Evolutionary conservation across 306 rosid species (phyloP).

Genomic region (Begonia loranthoides): DNA sequence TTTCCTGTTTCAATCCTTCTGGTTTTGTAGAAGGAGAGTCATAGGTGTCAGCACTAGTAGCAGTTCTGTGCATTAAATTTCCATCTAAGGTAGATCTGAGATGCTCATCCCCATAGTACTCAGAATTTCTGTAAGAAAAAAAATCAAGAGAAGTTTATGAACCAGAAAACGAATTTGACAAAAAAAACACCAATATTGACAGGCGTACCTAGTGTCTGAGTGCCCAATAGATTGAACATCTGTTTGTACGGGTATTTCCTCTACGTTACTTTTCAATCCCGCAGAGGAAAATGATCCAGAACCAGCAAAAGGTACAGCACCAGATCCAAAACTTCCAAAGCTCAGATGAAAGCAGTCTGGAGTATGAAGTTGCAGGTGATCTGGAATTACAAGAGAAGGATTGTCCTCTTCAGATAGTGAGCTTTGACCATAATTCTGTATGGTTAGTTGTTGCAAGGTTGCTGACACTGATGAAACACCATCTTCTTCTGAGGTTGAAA

Average conservation of each 20-base stretch:
- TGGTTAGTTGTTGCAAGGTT: conserved; percentile 54
- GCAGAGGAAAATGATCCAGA: conserved; percentile 32
- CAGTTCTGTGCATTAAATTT: conserved; percentile 54
- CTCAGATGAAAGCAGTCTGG: conserved; percentile 91
- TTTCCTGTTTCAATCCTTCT: conserved; percentile 63
- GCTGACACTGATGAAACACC: conserved; percentile 52
- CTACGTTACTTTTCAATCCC: conserved; percentile 42
- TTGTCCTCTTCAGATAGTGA: conserved; percentile 53
- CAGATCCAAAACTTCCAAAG: conserved; percentile 94
- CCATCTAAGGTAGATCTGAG: conserved; percentile 46
- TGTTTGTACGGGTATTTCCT: conserved; percentile 52
- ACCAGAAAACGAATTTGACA: neutral
- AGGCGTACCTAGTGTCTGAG: conserved; percentile 48
- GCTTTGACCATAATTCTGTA: conserved; percentile 47
- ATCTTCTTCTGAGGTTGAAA: conserved; percentile 42
- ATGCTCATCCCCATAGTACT: conserved; percentile 77
- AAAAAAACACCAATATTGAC: neutral
- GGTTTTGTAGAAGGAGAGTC: conserved; percentile 62
- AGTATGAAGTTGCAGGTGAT: conserved; percentile 82
- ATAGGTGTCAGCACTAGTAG: conserved; percentile 39
- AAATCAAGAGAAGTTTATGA: neutral
- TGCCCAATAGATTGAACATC: conserved; percentile 59
- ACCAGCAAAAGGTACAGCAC: conserved; percentile 26
- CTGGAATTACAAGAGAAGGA: conserved; percentile 81
- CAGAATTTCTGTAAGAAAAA: conserved; percentile 59